Evolutionary conservation across 1,139 yeast species (phyloP), one percentile per base, ranked within the genome.

Genomic region (Cylindricascospora bacillispora): DNA sequence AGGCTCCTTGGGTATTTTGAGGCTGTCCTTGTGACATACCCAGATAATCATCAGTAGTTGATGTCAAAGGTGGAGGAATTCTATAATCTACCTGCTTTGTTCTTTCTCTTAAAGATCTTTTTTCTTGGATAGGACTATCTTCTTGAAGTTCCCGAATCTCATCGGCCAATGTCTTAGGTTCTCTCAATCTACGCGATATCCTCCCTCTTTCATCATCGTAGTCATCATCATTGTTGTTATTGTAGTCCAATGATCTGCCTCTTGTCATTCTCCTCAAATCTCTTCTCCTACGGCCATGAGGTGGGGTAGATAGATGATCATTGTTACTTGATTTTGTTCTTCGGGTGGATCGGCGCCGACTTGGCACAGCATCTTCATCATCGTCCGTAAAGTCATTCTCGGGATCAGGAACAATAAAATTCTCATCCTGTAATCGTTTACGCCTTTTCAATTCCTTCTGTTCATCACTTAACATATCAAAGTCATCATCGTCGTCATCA

Each of bases 11-110:
- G 41, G 35, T 32, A 41, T 25, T 35, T 25, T 19, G 37, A n/a
- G n/a, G n/a, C 24, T 43, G 44, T 13, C 2, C 38, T 14, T 13
- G 32, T 26, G 10, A 28, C 31, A 22, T 27, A 28, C 21, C 21
- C 10, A 18, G 10, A 21, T 30, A 30, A 6, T 35, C 41, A n/a
- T 43, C 50, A 6, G 36, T 44, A 7, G 21, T 10, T 10, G 21
- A 18, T 1, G 70, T 52, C 5, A 82, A 62, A 1, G 94, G 93
- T 2, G 95, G 94, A 1, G 94, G 89, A 4, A 85, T 65, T n/a
- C 79, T 70, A 51, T 85, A 85, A 47, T 85, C 81, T 11, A 85
- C 73, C 23, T 72, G 73, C 35, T 56, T 59, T 18, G 79, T 76
- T 35, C 95, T 59, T 42, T 82, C 89, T 39, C 95, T 67, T 27